Percentiles rank a stretch among this genome's conserved stretches.
phyloP scores from a whole-genome alignment of 106 monocot species.

The Apostasia shenzhenica region DNA sequence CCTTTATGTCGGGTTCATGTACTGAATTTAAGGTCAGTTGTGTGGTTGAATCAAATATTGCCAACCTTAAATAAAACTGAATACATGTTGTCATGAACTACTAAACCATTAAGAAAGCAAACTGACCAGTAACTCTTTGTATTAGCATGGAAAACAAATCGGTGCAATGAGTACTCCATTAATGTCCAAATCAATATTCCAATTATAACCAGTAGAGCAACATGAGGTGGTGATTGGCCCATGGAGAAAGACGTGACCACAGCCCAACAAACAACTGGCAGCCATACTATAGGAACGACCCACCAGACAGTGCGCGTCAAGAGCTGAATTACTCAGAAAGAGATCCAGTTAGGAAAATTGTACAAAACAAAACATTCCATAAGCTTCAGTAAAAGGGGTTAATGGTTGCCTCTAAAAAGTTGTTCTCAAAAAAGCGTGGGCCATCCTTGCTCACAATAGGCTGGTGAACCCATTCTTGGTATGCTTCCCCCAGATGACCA shows the following conservation, averaged over 20 bases:
- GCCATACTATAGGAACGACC: conserved; percentile 66
- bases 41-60: no score
- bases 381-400: neutral
- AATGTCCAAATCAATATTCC: conserved; percentile 65
- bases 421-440: conserved; percentile 60
- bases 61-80: no score
- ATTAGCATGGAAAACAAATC: conserved; percentile 75
- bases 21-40: no score
- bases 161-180: conserved; percentile 63
- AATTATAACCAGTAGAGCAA: conserved; percentile 28
- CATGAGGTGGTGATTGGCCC: conserved; percentile 40
- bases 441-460: conserved; percentile 86
- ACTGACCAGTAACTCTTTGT: conserved; percentile 66
- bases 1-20: no score
- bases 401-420: conserved; percentile 46
- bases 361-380: neutral
- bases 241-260: conserved; percentile 31
- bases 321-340: conserved; percentile 24
- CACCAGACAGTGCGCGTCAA: conserved; percentile 78
- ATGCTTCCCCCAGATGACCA: conserved; percentile 70
- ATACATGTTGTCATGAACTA: no score
- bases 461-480: conserved; percentile 84
- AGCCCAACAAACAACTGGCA: conserved; percentile 58
- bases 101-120: neutral
- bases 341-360: neutral